Evolutionary conservation across 352 stramenopile genomes (phyloP), one percentile per base, ranked within the genome.

Genomic region (Phytopythium ostracodes): DNA sequence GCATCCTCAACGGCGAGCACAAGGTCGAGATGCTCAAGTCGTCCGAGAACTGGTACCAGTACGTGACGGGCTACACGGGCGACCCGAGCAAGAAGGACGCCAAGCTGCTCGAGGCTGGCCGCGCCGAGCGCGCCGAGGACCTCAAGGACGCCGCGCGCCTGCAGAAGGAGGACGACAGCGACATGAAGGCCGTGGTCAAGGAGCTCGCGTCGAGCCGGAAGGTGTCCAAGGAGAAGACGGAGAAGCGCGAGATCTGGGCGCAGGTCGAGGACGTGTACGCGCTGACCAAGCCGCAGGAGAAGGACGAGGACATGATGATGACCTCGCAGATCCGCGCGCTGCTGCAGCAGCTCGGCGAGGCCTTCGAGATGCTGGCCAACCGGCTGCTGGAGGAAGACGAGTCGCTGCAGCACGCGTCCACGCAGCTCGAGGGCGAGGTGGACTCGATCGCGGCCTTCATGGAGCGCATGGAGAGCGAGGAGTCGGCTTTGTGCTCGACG

Each of bases 281-380:
- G 53, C 70, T 91, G 15, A 74, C 77, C 14, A 94, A 92, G 74
- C 53, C 81, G 22, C 87, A 95, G 70, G 87, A 94, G 72, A 94
- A 95, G 79, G 87, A 95, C 54, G 84, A 95, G 70, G 87, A 95
- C 70, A 94, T 95, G 87, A 95, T 95, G 87, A 95, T 95, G 87
- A 95, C 87, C 49, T 92, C 82, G 40, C 87, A 95, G 71, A 95
- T 95, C 69, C 87, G 87, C 56, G 89, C 83, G 29, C 64, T 95
- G 55, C 71, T 95, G 33, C 84, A 92, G 68, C 87, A 95, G 70
- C 72, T 95, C 55, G 84, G 84, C 40, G 87, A 95, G 56, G 84
- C 87, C 6, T 95, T 95, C 51, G 87, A 95, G 71, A 94, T 95
- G 87, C 78, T 94, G 47, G 81, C 87, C 4, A 95, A 95, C 75